A percentile compares a stretch with the other conserved stretches of the same genome.
Evolutionary conservation across 75 land plant species (phyloP).

Genomic region (Adiantum capillusveneris): DNA sequence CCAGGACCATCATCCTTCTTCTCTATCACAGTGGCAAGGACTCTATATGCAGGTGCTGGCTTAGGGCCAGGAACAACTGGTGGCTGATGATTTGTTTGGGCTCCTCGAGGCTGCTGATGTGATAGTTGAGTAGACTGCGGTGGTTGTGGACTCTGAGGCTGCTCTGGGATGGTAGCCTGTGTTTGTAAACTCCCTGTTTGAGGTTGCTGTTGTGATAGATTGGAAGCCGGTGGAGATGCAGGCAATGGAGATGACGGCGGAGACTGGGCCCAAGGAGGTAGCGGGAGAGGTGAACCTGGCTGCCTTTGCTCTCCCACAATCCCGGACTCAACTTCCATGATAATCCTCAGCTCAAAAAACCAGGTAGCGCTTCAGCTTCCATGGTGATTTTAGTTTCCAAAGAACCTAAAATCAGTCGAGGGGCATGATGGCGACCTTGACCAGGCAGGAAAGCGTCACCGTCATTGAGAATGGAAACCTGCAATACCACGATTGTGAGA

Average conservation of each 20-base stretch:
- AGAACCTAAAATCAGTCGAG: too few species aligned
- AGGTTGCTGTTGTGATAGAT: not conserved
- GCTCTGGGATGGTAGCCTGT: conserved; percentile 7
- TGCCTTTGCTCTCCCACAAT: not conserved
- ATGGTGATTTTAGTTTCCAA: too few species aligned
- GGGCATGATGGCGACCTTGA: too few species aligned
- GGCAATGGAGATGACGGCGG: not conserved
- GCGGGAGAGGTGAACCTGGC: conserved; percentile 3
- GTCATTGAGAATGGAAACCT: too few species aligned
- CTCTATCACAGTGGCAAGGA: conserved; percentile 64
- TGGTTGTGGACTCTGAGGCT: conserved; percentile 20
- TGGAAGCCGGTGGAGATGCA: not conserved
- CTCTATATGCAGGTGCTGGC: conserved; percentile 75
- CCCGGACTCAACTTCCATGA: conserved; percentile 1
- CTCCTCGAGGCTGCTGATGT: conserved; percentile 10
- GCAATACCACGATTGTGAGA: too few species aligned
- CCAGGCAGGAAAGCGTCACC: too few species aligned
- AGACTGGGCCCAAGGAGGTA: conserved; percentile 4
- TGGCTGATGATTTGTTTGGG: too few species aligned
- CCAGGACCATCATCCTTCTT: conserved; percentile 98
- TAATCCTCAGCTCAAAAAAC: too few species aligned
- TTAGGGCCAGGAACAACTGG: conserved; percentile 24
- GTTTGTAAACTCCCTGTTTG: not conserved
- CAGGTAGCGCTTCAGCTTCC: too few species aligned
- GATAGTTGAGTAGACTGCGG: conserved; percentile 13